phyloP scores from a whole-genome alignment of 208 protist genomes.

The Trypanosoma congolense region DNA sequence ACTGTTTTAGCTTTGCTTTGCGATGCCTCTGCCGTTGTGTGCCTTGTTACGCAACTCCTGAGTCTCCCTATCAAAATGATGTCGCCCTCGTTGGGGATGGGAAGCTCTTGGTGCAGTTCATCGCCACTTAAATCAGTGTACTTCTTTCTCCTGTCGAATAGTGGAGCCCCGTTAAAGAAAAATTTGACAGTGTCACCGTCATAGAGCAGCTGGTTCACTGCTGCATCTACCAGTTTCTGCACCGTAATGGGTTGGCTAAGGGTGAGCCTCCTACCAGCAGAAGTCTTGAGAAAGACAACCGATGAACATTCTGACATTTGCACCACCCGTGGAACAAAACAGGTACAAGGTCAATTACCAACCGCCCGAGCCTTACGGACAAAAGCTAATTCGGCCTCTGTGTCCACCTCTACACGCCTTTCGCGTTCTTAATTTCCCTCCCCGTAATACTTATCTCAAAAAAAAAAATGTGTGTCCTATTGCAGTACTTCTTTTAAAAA shows the following conservation, averaged over 20 bases:
- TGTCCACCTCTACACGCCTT: too few species aligned
- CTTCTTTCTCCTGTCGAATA: constrained; percentile 8
- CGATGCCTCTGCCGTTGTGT: background rate
- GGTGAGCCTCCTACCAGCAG: constrained; percentile 31
- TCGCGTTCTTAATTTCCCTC: too few species aligned
- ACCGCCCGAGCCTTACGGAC: background rate
- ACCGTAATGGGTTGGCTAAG: constrained; percentile 40
- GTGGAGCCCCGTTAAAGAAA: constrained; percentile 11
- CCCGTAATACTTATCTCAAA: too few species aligned
- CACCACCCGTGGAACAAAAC: constrained; percentile 1
- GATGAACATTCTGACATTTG: background rate
- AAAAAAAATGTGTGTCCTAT: too few species aligned
- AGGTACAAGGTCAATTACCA: background rate
- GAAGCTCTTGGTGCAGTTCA: background rate
- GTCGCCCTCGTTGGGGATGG: background rate
- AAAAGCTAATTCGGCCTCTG: too few species aligned
- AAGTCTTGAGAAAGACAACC: constrained; percentile 34
- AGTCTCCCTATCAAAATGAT: constrained; percentile 19
- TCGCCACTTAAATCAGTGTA: background rate
- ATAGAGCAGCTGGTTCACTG: constrained; percentile 29
- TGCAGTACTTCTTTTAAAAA: too few species aligned
- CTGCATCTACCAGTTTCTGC: constrained; percentile 27
- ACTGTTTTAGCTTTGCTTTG: background rate
- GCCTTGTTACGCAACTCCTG: background rate
- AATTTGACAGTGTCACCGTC: constrained; percentile 33